Evolutionary conservation across 345 rosid genomes (phyloP).

Genomic region (Carallia brachiata): DNA sequence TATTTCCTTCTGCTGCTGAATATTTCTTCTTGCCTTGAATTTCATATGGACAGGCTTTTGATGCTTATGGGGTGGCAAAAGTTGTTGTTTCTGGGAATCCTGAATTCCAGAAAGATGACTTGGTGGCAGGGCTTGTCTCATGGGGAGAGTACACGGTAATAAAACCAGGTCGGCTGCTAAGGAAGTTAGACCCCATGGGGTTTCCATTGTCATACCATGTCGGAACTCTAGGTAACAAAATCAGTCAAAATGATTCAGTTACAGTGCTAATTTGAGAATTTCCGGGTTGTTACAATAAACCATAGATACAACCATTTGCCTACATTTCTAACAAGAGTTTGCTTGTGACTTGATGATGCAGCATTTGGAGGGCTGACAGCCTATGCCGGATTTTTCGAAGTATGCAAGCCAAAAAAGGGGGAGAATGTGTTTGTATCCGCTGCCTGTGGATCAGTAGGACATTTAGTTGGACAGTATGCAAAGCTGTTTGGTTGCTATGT

Average conservation of each 20-base stretch:
- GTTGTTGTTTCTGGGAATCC: slow-evolving; percentile 49
- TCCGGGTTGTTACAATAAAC: no score
- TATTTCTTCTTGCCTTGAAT: not conserved
- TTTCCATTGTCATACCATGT: slow-evolving; percentile 56
- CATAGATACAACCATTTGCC: no score
- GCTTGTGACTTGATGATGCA: slow-evolving; percentile 10
- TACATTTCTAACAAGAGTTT: not conserved
- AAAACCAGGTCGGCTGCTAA: slow-evolving; percentile 35
- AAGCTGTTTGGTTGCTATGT: slow-evolving; percentile 50
- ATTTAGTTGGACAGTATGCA: slow-evolving; percentile 52
- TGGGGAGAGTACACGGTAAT: slow-evolving; percentile 56
- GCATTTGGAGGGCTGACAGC: slow-evolving; percentile 54
- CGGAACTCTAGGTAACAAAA: slow-evolving; percentile 44
- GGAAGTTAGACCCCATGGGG: slow-evolving; percentile 56
- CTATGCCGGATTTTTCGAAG: slow-evolving; percentile 40
- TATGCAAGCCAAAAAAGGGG: slow-evolving; percentile 45
- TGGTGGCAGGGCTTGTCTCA: slow-evolving; percentile 42
- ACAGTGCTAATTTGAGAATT: no score
- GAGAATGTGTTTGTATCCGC: slow-evolving; percentile 53
- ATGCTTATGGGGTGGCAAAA: slow-evolving; percentile 51
- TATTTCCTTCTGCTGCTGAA: no score
- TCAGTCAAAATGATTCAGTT: not conserved
- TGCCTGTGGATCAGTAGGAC: slow-evolving; percentile 51
- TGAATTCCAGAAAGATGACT: slow-evolving; percentile 41
- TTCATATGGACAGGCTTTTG: slow-evolving; percentile 40